Evolutionary conservation across 257 asterid species (phyloP), one percentile per base, ranked within the genome.

Genomic region (Nicotiana benthamiana): DNA sequence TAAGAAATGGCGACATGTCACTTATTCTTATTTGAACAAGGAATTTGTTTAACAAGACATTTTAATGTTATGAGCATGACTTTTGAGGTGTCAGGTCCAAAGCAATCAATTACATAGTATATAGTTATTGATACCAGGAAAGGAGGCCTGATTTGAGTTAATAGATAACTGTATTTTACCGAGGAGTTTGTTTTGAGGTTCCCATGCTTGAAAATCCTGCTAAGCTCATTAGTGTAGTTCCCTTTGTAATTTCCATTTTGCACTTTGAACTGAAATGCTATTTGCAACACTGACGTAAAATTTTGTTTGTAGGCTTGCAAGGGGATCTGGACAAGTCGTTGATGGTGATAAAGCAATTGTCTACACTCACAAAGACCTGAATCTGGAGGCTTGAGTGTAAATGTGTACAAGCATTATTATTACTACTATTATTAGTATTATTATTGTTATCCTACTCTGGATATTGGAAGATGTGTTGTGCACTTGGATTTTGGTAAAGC

Each of bases 281-380:
- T 70, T 70, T 2, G 30, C n/a, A 3, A 48, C 79, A 24, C 43
- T 74, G 60, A 70, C 22, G 8, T 6, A 72, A 28, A 74, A 7
- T 15, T 26, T 48, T 46, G 12, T 11, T 30, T 77, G 86, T 81
- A 89, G 92, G 92, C 60, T 89, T 77, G 92, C 84, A 28, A 83
- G 91, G 79, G 92, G 92, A 74, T 83, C 61, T 67, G 92, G 92
- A 24, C 89, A 89, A 74, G 84, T 89, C 26, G 92, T 89, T 62
- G 81, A 89, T 75, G 89, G 91, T 51, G 92, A 89, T 43, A 84
- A 80, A 81, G 87, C 81, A 18, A 63, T 89, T 15, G 36, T 83
- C 12, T 89, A 89, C 83, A 89, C 92, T 9, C 92, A 89, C 87
- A 89, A 75, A 82, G 90, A 87, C 57, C 84, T 89, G 9, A 56